These are phyloP conservation scores for Apiospora pterosperma DNA, from an alignment of 2,329 filamentous ascomycete genomes.

Conservation along the genomic window DNA sequence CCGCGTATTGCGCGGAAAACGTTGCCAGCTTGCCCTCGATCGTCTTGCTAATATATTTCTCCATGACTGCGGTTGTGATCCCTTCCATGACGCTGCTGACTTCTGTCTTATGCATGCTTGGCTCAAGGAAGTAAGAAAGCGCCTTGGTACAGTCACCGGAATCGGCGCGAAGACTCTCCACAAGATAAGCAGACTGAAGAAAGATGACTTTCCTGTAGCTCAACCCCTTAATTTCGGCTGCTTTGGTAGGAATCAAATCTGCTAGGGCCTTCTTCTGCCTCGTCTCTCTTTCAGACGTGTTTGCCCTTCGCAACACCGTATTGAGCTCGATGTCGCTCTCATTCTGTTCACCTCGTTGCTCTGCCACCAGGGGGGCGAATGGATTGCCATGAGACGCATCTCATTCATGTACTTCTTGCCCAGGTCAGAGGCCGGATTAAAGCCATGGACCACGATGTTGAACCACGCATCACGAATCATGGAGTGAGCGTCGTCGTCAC, in stretches of 20 bases:
- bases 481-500: conserved; percentile 66
- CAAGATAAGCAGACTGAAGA: conserved; percentile 81
- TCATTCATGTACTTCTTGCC: conserved; percentile 73
- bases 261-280: conserved; percentile 78
- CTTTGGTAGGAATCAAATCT: conserved; percentile 70
- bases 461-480: conserved; percentile 94
- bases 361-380: conserved; percentile 85
- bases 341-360: conserved; percentile 82
- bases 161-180: conserved; percentile 83
- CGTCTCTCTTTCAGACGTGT: conserved; percentile 72
- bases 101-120: conserved; percentile 67
- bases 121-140: conserved; percentile 91
- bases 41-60: conserved; percentile 75
- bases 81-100: conserved; percentile 64
- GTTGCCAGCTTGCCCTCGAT: conserved; percentile 66
- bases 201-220: conserved; percentile 92
- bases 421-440: conserved; percentile 70
- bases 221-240: conserved; percentile 74
- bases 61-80: conserved; percentile 65
- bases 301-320: conserved; percentile 83
- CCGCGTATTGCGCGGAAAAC: conserved; percentile 91
- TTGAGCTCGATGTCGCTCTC: conserved; percentile 98
- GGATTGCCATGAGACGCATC: conserved; percentile 77
- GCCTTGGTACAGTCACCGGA: conserved; percentile 88
- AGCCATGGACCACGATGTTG: conserved; percentile 93